Base-by-base conservation (phyloP, 345 rosid species). In the Heritiera littoralis region DNA sequence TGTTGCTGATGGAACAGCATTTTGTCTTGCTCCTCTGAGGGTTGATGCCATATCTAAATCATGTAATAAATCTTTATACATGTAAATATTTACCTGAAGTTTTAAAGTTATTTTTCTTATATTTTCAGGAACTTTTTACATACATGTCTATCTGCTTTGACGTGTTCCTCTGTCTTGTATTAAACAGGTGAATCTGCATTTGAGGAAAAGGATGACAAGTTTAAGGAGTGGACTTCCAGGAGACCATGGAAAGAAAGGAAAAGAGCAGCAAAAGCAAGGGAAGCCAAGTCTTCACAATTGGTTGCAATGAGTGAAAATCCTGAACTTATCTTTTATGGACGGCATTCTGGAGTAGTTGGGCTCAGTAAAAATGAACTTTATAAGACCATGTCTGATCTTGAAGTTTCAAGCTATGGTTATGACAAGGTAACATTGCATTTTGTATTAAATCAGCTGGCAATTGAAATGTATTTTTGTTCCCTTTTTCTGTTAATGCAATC, bases 211-310 rank as follows among this genome's bases (percentile, higher is more conserved):
- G 84, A 67, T 13, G 88, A 89, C 23, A 83, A 63, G 28, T 91
- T 88, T 69, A 67, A 80, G 83, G 91, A 88, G 83, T 96, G 98
- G 99, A 89, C 91, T 41, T 87, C 91, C 77, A 87, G 90, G 83
- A 89, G 91, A 88, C 90, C 94, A 58, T 92, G 92, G 90, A 96
- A 92, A 85, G 97, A 92, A 81, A 91, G 99, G 88, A 94, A 88
- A 90, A 85, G 78, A 83, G 88, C 78, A 32, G 90, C 86, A 9
- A 92, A 88, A 81, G 78, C 88, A 4, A 85, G 81, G 80, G 83
- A 86, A 79, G 73, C 15, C 48, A 79, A 52, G 75, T 73, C 85
- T 54, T 76, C 84, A 83, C 84, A 66, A 60, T 82, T 76, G 64
- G 55, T 7, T 66, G 63, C 75, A 12, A 72, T 35, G 66, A 80